Evolutionary conservation across 2,329 filamentous ascomycete species (phyloP), one percentile per base, ranked within the genome.

Genomic region (Diaporthe sp.): DNA sequence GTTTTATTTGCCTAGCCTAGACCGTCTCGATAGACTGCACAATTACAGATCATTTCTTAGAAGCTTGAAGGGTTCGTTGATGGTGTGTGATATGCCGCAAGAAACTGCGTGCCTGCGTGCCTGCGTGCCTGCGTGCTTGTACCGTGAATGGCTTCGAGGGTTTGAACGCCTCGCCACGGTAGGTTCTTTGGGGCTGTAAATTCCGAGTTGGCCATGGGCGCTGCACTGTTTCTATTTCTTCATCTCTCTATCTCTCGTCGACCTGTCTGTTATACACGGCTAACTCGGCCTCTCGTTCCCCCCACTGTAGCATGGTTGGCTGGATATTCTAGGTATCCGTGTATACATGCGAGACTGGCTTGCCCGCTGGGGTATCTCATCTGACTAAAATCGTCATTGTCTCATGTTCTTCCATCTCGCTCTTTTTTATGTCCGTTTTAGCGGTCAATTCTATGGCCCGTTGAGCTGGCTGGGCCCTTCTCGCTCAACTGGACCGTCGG

Each of bases 1-100:
- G 22, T 30, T 66, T 51, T 66, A 37, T 22, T 15, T 8, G 37
- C 63, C 13, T 51, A 66, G 63, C 47, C 47, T 68, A 53, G 63
- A 68, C 15, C 17, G 47, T 68, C 63, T 68, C 15, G 47, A 6
- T 72, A 72, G 51, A 37, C n/a, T 55, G 39, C 71, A 72, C 44
- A 72, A 72, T 58, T 47, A 50, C 71, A 44, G 15, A n/a, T 72
- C 25, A 68, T 27, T 39, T 69, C 27, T 58, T 47, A 56, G 12
- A 30, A 17, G 3, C 2, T 37, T 44, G 15, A 4, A 27, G 50
- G 2, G n/a, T 8, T 27, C n/a, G 50, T 51, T 8, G 2, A 13
- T 7, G 2, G 15, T 47, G 42, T 47, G 42, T 2, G 15, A 47
- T 47, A 8, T 47, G 42, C 15, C 22, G 10, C 37, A 37, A 12